These are phyloP conservation scores for Thuja plicata DNA, from an alignment of 83 land plant genomes.

Conservation along the genomic window DNA sequence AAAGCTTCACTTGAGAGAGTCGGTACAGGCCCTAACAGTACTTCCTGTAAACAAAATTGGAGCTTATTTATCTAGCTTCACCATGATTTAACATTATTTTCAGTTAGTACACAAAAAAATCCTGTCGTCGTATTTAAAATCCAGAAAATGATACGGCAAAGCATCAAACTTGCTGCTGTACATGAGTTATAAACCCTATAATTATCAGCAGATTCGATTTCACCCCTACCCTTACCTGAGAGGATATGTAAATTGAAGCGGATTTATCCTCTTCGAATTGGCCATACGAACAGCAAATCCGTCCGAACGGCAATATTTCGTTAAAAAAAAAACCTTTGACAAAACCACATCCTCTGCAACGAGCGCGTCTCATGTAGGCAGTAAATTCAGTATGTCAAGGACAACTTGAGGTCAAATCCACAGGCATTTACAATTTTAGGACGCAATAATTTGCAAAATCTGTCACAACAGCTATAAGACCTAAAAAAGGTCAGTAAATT, in stretches of 20 bases:
- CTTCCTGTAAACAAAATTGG: slow-evolving; percentile 1
- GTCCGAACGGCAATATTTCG: neutral
- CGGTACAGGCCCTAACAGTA: slow-evolving; percentile 14
- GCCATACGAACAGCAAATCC: slow-evolving; percentile 12
- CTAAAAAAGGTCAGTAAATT: neutral
- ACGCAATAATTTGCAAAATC: neutral
- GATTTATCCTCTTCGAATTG: slow-evolving; percentile 9
- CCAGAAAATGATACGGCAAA: neutral
- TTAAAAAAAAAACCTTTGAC: neutral
- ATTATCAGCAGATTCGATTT: neutral
- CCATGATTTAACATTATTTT: neutral
- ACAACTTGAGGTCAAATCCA: neutral
- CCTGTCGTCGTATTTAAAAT: neutral
- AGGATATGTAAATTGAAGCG: slow-evolving; percentile 7
- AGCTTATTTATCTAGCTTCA: neutral
- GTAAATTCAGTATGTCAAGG: slow-evolving; percentile 2
- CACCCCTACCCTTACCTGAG: neutral
- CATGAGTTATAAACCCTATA: neutral
- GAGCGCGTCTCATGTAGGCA: slow-evolving; percentile 1
- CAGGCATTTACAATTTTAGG: neutral
- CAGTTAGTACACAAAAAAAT: neutral
- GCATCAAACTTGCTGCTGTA: neutral
- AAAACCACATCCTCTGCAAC: slow-evolving; percentile 2
- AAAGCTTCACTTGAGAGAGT: slow-evolving; percentile 1
- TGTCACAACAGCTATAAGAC: neutral